phyloP scores from a whole-genome alignment of 441 rosid species.

The Bocquillonia castaneifolia region DNA sequence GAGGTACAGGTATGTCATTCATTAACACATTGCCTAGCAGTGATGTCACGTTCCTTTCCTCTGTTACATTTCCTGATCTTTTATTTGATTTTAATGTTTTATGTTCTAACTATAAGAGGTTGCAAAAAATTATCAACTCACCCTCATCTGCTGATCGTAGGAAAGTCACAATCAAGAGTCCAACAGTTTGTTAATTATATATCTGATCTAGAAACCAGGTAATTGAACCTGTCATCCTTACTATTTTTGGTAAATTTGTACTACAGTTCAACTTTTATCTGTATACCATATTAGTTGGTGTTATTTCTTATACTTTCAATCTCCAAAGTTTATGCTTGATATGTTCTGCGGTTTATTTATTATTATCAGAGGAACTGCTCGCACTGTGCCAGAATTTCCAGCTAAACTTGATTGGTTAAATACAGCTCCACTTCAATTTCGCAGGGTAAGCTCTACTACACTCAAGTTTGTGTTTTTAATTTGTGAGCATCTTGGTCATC shows the following conservation, averaged over 20 bases:
- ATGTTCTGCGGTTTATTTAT: background rate
- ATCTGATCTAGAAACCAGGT: slow-evolving; percentile 77
- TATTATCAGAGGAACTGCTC: slow-evolving; percentile 53
- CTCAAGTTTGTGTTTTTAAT: slow-evolving; percentile 3
- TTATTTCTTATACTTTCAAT: background rate
- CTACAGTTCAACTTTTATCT: background rate
- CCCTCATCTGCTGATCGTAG: slow-evolving; percentile 32
- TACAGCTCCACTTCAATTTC: slow-evolving; percentile 79
- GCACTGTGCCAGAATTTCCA: slow-evolving; percentile 79
- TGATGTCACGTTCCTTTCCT: background rate
- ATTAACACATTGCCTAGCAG: background rate
- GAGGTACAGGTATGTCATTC: slow-evolving; percentile 31
- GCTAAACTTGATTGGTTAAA: slow-evolving; percentile 86
- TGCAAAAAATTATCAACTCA: background rate
- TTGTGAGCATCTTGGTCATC: background rate
- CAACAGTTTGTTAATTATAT: slow-evolving; percentile 72
- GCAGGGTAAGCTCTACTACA: slow-evolving; percentile 43
- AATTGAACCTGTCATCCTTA: slow-evolving; percentile 20
- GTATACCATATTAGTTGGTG: background rate
- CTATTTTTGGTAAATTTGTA: background rate
- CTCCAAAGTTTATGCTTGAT: slow-evolving; percentile 13
- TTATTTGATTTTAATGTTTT: background rate
- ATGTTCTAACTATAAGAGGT: slow-evolving; percentile 3
- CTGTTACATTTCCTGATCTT: background rate
- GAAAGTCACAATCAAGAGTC: slow-evolving; percentile 47